phyloP scores from a whole-genome alignment of 495 filamentous ascomycete genomes.

The Eremomyces bilateralis region DNA sequence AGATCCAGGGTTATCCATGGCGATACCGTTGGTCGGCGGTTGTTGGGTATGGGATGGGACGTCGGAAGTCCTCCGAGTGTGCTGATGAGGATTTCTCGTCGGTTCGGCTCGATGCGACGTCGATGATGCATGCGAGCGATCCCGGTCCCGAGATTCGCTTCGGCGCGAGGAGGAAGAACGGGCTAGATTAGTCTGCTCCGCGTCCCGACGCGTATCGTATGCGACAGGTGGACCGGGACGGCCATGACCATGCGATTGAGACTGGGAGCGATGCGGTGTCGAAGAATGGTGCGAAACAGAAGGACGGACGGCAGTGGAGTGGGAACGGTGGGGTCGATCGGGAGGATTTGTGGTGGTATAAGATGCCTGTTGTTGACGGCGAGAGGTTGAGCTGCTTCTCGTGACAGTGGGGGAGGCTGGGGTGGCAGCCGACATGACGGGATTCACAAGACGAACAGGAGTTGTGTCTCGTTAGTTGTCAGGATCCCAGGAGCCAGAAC shows the following conservation, averaged over 20 bases:
- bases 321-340: conserved; percentile 34
- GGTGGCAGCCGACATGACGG: conserved; percentile 28
- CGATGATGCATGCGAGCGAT: neutral
- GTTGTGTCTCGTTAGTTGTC: too few species aligned
- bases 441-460: neutral
- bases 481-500: too few species aligned
- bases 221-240: conserved; percentile 20
- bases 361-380: conserved; percentile 23
- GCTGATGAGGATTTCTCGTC: neutral
- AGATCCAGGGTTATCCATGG: neutral
- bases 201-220: neutral
- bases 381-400: conserved; percentile 34
- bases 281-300: conserved; percentile 12
- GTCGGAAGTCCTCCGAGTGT: neutral
- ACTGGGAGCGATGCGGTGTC: conserved; percentile 21
- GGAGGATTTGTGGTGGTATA: conserved; percentile 16
- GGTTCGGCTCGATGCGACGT: neutral
- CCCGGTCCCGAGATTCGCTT: neutral
- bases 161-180: conserved; percentile 9
- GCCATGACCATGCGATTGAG: conserved; percentile 29
- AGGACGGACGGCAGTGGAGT: conserved; percentile 29
- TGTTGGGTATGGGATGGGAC: neutral
- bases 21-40: neutral
- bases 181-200: conserved; percentile 19
- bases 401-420: conserved; percentile 26